Evolutionary conservation across 441 rosid genomes (phyloP).

Genomic region (Adansonia gregorii): DNA sequence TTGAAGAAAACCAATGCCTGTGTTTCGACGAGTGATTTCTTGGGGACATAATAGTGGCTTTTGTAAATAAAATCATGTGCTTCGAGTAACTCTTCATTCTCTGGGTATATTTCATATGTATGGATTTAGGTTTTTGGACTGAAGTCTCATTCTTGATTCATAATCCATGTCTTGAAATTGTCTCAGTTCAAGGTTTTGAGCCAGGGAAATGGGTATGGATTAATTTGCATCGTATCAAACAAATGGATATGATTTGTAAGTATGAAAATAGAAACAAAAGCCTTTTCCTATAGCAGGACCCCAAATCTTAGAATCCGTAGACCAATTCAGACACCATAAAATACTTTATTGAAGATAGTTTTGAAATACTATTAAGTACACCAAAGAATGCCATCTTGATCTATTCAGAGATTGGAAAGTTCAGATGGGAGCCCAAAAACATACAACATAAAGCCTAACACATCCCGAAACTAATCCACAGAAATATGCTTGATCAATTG

Average conservation of each 20-base stretch:
- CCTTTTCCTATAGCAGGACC: not conserved
- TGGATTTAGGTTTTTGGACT: constrained; percentile 39
- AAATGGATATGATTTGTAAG: not conserved
- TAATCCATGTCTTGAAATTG: not conserved
- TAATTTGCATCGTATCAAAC: not conserved
- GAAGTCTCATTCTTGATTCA: constrained; percentile 29
- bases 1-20: constrained; percentile 51
- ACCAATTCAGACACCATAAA: not conserved
- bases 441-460: constrained; percentile 15
- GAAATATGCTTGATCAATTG: constrained; percentile 28
- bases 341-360: not conserved
- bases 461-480: not conserved
- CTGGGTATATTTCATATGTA: constrained; percentile 51
- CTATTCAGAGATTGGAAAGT: constrained; percentile 1
- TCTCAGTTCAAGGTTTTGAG: not conserved
- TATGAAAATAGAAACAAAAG: not conserved
- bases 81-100: constrained; percentile 18
- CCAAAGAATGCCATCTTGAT: constrained; percentile 3
- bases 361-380: constrained; percentile 3
- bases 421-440: not conserved
- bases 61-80: constrained; percentile 42
- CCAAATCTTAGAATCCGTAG: not conserved
- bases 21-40: constrained; percentile 55
- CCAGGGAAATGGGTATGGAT: not conserved
- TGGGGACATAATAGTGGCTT: constrained; percentile 60